phyloP scores from a whole-genome alignment of 2,329 filamentous ascomycete genomes.

The Sporothrix phasma region DNA sequence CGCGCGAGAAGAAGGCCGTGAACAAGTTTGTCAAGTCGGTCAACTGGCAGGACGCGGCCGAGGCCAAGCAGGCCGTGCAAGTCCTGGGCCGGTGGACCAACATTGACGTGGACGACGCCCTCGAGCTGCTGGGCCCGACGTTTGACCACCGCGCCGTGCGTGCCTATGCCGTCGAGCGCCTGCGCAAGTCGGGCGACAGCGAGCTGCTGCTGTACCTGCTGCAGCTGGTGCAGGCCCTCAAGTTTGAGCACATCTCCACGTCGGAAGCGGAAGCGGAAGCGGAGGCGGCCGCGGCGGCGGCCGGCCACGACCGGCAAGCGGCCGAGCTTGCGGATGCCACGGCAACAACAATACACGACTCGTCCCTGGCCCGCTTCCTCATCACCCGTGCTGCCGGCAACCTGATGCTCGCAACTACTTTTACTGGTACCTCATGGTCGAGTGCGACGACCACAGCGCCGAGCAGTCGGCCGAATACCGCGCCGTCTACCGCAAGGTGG shows the following conservation, averaged over 20 bases:
- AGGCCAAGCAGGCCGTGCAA: constrained; percentile 67
- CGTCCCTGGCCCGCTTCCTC: constrained; percentile 79
- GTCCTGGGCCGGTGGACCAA: constrained; percentile 90
- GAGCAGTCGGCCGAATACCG: constrained; percentile 64
- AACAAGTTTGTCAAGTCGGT: constrained; percentile 93
- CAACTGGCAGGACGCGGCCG: constrained; percentile 20
- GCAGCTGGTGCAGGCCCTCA: constrained; percentile 90
- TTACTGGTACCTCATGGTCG: constrained; percentile 98
- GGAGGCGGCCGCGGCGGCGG: background rate
- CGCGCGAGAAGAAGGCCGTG: constrained; percentile 79
- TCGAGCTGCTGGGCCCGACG: constrained; percentile 84
- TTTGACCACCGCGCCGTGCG: constrained; percentile 84
- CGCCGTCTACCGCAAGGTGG: constrained; percentile 82
- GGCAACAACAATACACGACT: constrained; percentile 57
- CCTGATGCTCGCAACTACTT: constrained; percentile 85
- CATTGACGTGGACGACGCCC: constrained; percentile 91
- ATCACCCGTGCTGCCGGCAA: constrained; percentile 81
- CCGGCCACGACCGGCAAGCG: background rate
- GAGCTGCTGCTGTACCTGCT: constrained; percentile 85
- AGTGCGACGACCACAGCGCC: constrained; percentile 75
- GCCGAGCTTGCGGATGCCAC: constrained; percentile 26
- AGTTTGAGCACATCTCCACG: constrained; percentile 71
- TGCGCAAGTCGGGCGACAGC: constrained; percentile 85
- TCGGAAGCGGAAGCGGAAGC: constrained; percentile 34
- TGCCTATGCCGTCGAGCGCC: constrained; percentile 83